Percentiles rank a stretch among this genome's conserved stretches.
These are phyloP conservation scores for Penicillium atrosanguineum DNA, from an alignment of 495 filamentous ascomycete genomes.

Conservation along the genomic window DNA sequence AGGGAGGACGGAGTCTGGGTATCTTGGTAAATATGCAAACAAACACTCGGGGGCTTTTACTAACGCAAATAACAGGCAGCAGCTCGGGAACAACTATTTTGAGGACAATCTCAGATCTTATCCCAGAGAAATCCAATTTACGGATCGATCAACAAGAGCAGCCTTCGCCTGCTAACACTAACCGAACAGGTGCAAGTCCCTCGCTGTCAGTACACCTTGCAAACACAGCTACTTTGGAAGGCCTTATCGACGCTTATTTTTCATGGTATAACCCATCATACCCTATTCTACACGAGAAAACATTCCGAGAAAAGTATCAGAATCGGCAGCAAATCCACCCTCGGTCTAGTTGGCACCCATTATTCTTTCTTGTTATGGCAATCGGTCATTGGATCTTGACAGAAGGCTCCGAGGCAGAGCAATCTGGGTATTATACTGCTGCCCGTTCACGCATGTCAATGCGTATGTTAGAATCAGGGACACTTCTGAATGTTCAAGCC, in stretches of 20 bases:
- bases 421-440: slow-evolving; percentile 18
- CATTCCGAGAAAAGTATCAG: slow-evolving; percentile 17
- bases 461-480: slow-evolving; percentile 28
- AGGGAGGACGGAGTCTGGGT: slow-evolving; percentile 14
- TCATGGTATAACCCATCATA: slow-evolving; percentile 17
- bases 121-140: slow-evolving; percentile 8
- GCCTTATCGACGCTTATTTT: slow-evolving; percentile 27
- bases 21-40: slow-evolving; percentile 16
- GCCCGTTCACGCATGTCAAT: slow-evolving; percentile 26
- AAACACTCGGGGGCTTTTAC: not conserved
- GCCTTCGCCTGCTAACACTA: not conserved
- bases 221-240: slow-evolving; percentile 7
- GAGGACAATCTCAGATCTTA: slow-evolving; percentile 9
- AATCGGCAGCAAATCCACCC: slow-evolving; percentile 9
- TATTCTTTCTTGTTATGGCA: slow-evolving; percentile 23
- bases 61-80: slow-evolving; percentile 7
- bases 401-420: slow-evolving; percentile 8
- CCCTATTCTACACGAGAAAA: slow-evolving; percentile 23
- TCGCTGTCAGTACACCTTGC: not conserved
- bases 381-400: slow-evolving; percentile 22
- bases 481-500: slow-evolving; percentile 20
- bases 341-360: slow-evolving; percentile 19
- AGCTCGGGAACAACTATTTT: slow-evolving; percentile 12
- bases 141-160: too few species aligned
- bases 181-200: slow-evolving; percentile 1